Conservation (phyloP, 176 grass and related monocot genomes). For the Eragrostis curvula region DNA sequence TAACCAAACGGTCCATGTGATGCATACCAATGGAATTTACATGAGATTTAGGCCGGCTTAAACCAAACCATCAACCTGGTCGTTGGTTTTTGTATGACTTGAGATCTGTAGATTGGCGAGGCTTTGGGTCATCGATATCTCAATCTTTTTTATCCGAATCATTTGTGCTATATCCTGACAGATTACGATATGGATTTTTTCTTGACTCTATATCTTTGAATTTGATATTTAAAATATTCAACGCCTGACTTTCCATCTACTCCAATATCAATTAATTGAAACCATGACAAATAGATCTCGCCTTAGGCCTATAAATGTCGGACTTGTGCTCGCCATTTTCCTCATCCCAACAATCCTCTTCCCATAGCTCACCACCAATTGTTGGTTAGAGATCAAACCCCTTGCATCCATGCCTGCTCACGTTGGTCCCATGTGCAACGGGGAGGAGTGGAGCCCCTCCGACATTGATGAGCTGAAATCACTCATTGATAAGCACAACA, state of each 20-base stretch:
- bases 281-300: neutral
- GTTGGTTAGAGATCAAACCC: neutral
- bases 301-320: neutral
- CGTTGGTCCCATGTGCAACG: neutral
- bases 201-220: too few relatives aligned
- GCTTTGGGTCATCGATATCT: too few relatives aligned
- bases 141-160: too few relatives aligned
- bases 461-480: conserved; percentile 3
- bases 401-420: neutral
- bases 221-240: too few relatives aligned
- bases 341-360: neutral
- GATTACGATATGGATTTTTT: too few relatives aligned
- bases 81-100: too few relatives aligned
- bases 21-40: too few relatives aligned
- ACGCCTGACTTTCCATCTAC: neutral
- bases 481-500: neutral
- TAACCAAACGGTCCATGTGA: too few relatives aligned
- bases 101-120: too few relatives aligned
- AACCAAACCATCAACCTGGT: too few relatives aligned
- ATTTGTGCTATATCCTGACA: too few relatives aligned
- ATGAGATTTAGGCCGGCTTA: too few relatives aligned
- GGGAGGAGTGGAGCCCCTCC: neutral
- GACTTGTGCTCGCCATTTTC: neutral
- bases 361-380: neutral
- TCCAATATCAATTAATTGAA: neutral